phyloP scores from a whole-genome alignment of 805 yeast genomes.

The Isabelozyma rhagii region DNA sequence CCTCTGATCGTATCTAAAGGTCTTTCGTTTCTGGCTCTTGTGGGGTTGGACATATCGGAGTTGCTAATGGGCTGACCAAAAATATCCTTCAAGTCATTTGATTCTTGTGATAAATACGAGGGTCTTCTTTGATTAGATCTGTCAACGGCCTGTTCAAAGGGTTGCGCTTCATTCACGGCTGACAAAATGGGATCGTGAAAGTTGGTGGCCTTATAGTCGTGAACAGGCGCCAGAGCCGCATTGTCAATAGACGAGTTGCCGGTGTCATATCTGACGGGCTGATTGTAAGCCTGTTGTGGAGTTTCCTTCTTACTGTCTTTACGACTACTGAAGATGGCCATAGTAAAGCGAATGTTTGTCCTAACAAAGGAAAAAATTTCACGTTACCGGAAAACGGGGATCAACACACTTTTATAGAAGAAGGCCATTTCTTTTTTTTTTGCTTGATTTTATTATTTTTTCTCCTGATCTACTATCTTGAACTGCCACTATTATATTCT shows the following conservation, averaged over 20 bases:
- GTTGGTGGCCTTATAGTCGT: slow-evolving; percentile 25
- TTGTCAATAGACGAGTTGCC: not conserved
- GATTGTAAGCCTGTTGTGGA: not conserved
- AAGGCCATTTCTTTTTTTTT: not conserved
- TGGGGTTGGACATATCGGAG: slow-evolving; percentile 90
- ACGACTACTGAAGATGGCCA: slow-evolving; percentile 32
- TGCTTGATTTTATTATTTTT: too few relatives aligned
- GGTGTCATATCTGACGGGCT: not conserved
- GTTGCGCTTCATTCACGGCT: slow-evolving; percentile 95
- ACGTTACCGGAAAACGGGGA: not conserved
- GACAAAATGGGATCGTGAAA: slow-evolving; percentile 86
- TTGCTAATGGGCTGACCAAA: slow-evolving; percentile 78
- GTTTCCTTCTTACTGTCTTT: slow-evolving; percentile 17
- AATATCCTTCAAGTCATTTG: slow-evolving; percentile 66
- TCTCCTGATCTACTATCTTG: not conserved
- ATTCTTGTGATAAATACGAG: slow-evolving; percentile 43
- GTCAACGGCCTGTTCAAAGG: slow-evolving; percentile 66
- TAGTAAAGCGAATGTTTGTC: slow-evolving; percentile 2
- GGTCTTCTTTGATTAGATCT: slow-evolving; percentile 36
- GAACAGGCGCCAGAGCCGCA: not conserved
- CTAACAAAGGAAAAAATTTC: not conserved
- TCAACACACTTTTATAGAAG: not conserved
- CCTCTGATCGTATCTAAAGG: slow-evolving; percentile 94
- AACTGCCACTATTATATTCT: not conserved
- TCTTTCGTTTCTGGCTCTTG: slow-evolving; percentile 90